Percentiles rank a stretch among this genome's conserved stretches.
Evolutionary conservation across 1,284 basidiomycete genomes (phyloP).

Genomic region (Rhizopogon parksii): DNA sequence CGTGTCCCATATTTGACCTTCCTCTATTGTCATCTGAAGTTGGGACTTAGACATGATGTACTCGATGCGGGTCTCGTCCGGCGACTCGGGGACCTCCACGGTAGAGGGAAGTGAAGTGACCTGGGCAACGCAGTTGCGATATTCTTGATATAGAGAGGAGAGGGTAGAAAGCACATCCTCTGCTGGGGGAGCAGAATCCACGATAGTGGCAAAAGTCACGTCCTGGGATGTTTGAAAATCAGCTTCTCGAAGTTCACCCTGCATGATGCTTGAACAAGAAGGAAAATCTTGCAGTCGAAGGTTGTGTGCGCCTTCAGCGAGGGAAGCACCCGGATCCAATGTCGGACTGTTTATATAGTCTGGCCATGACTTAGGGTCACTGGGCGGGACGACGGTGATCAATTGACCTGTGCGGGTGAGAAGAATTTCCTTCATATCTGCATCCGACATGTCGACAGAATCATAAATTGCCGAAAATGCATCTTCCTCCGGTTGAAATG

Average conservation of each 20-base stretch:
- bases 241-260: neutral
- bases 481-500: neutral
- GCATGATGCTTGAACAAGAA: neutral
- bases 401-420: neutral
- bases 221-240: neutral
- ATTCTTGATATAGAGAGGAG: conserved; percentile 42
- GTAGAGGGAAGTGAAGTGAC: conserved; percentile 34
- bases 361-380: neutral
- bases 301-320: neutral
- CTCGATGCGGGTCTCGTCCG: conserved; percentile 34
- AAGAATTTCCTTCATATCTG: neutral
- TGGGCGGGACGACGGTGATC: neutral
- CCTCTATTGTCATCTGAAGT: conserved; percentile 51
- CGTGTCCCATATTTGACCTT: conserved; percentile 56
- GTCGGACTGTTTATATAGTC: neutral
- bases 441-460: neutral
- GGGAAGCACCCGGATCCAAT: neutral
- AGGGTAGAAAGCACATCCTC: conserved; percentile 30
- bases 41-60: conserved; percentile 61
- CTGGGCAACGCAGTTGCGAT: conserved; percentile 41
- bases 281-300: neutral
- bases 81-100: conserved; percentile 14
- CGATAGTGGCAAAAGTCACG: neutral
- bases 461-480: neutral
- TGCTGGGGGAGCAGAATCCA: conserved; percentile 5